Evolutionary conservation across 345 rosid species (phyloP), one percentile per base, ranked within the genome.

Genomic region (Boechera divaricarpa): DNA sequence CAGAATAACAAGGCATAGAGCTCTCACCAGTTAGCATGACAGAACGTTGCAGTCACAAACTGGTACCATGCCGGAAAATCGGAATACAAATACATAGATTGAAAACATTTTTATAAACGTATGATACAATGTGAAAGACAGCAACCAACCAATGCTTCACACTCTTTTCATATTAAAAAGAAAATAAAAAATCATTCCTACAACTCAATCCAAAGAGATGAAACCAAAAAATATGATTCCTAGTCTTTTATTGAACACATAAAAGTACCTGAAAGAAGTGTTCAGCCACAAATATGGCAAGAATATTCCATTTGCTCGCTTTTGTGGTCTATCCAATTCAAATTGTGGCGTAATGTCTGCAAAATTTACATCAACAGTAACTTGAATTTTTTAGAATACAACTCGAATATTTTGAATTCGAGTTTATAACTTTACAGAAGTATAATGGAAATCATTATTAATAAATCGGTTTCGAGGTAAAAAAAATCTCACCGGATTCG

Each of bases 21-120:
- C 67, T 47, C 94, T 87, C 82, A 91, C 97, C 98, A 93, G 80
- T 86, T 84, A 70, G 97, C 92, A 77, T 93, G 98, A 67, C 96
- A 93, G 79, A 93, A 91, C 1, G 96, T 86, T 63, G 97, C 87
- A 3, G 97, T 91, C 70, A 93, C 82, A 76, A 93, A 93, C 86
- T 91, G 97, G 84, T 87, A 89, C 95, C 98, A 93, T 49, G 81
- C 82, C 10, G 97, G 98, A 84, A 84, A 35, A 73, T 73, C 87
- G 76, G 88, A 92, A 72, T 85, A 93, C 78, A 93, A 67, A 68
- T 93, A 91, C 61, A 93, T 70, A 71, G 87, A 83, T 79, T 15
- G 39, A 47, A 28, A 1, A 21, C 24, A 21, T 21, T 21, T 21
- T 21, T 21, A 21, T 21, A 21, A 21, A 21, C 24, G 24, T 21